phyloP scores from a whole-genome alignment of 2,329 filamentous ascomycete genomes.

The Trichophyton benhamiae region DNA sequence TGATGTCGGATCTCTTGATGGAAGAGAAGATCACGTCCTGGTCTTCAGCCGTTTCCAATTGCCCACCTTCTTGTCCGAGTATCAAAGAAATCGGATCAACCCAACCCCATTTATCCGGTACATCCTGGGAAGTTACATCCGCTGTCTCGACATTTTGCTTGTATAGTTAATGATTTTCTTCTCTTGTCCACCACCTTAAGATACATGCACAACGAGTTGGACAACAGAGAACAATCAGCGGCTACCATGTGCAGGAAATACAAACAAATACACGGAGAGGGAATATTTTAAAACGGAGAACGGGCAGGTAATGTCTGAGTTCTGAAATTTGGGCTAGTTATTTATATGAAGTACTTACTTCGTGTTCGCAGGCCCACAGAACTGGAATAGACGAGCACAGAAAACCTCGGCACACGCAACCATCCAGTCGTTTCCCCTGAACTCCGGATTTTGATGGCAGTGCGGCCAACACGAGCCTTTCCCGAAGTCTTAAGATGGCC shows the following conservation, averaged over 20 bases:
- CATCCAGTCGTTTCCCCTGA: background rate
- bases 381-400: background rate
- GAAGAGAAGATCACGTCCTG: background rate
- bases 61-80: background rate
- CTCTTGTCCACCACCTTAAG: background rate
- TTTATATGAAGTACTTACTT: background rate
- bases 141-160: background rate
- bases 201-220: background rate
- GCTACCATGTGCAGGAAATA: background rate
- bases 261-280: background rate
- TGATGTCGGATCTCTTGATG: background rate
- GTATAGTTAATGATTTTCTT: background rate
- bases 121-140: background rate
- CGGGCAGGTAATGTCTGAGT: background rate
- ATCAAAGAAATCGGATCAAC: background rate
- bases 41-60: no score
- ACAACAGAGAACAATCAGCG: background rate
- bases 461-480: background rate
- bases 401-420: background rate
- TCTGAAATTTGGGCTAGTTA: background rate
- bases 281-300: background rate
- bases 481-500: background rate
- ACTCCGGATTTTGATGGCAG: background rate
- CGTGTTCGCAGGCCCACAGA: background rate
- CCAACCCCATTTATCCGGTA: background rate